Conservation (phyloP, 2,329 filamentous ascomycete species). For the Teratosphaeria pseudoeucalypti region DNA sequence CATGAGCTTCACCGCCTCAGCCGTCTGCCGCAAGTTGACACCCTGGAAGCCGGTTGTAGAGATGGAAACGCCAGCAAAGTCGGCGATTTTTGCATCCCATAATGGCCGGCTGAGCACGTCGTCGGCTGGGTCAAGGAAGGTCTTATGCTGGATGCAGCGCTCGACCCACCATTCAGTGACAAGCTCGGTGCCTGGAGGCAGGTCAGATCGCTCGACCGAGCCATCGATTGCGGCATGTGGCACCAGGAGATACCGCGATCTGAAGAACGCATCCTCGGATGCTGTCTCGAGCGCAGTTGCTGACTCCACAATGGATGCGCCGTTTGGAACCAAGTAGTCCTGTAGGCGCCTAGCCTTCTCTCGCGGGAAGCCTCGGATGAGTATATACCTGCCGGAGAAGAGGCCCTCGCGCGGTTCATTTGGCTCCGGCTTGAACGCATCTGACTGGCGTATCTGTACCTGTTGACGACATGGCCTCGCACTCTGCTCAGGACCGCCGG, state of each 20-base stretch:
- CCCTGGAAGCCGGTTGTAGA: constrained; percentile 75
- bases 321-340: constrained; percentile 19
- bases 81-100: constrained; percentile 34
- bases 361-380: constrained; percentile 19
- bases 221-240: constrained; percentile 24
- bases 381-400: constrained; percentile 20
- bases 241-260: constrained; percentile 19
- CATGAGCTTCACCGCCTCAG: constrained; percentile 59
- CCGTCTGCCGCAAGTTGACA: constrained; percentile 75
- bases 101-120: constrained; percentile 73
- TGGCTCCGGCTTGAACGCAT: constrained; percentile 1
- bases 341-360: constrained; percentile 11
- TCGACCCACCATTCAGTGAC: constrained; percentile 94
- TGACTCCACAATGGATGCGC: constrained; percentile 18
- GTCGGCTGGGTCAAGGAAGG: constrained; percentile 55
- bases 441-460: constrained; percentile 3
- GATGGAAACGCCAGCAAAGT: constrained; percentile 19
- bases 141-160: constrained; percentile 68
- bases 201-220: constrained; percentile 10
- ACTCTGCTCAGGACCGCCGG: not conserved
- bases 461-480: not conserved
- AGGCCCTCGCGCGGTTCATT: constrained; percentile 11
- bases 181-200: constrained; percentile 27
- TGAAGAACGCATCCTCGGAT: constrained; percentile 7
- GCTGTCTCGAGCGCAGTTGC: constrained; percentile 13